Conservation (phyloP, 805 yeast species). For the Spathaspora gorwiae region DNA sequence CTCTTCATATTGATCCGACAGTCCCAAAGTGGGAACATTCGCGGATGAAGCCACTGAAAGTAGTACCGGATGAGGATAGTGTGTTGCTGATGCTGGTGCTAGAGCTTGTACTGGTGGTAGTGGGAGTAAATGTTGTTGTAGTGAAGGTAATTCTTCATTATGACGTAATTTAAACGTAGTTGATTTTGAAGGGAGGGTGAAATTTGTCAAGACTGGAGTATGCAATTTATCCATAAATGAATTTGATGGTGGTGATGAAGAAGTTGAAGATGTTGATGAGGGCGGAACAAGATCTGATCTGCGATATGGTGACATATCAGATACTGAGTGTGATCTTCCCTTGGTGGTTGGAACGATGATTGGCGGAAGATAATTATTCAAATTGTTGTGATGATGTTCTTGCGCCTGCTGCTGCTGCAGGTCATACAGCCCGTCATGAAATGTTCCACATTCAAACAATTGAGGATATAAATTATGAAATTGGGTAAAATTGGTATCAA, state of each 20-base stretch:
- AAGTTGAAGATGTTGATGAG: constrained; percentile 14
- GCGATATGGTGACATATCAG: constrained; percentile 1
- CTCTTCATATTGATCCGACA: neutral
- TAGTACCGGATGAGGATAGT: neutral
- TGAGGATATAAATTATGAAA: constrained; percentile 22
- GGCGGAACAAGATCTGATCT: constrained; percentile 7
- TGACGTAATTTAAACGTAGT: constrained; percentile 37
- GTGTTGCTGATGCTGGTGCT: neutral
- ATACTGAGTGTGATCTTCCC: neutral
- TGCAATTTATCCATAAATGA: neutral
- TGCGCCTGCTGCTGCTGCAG: constrained; percentile 1
- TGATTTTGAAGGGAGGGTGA: neutral
- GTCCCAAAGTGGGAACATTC: neutral
- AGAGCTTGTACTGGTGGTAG: neutral
- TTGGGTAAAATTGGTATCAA: constrained; percentile 38
- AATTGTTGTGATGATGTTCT: neutral
- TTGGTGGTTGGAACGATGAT: neutral
- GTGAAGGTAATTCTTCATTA: constrained; percentile 43
- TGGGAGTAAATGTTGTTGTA: neutral
- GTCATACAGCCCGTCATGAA: neutral
- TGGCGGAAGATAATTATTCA: neutral
- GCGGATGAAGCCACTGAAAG: neutral
- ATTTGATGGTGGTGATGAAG: constrained; percentile 11
- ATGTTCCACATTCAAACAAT: constrained; percentile 17
- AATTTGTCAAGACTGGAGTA: constrained; percentile 1